Evolutionary conservation across 176 grass and related monocot species (phyloP).

Genomic region (Carex scoparia): DNA sequence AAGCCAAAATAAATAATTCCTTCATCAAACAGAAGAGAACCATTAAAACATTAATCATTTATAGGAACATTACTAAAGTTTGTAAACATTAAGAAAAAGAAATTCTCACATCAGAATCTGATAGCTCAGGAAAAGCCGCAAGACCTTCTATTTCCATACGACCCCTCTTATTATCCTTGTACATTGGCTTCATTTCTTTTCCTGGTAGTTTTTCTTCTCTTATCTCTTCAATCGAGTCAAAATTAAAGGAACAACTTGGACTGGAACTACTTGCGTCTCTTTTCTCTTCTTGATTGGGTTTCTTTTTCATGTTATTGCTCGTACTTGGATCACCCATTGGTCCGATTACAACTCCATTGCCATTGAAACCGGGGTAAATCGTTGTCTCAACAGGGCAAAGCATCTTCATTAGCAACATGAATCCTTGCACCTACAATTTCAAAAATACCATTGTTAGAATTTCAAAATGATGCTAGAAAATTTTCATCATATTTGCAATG

Average conservation of each 20-base stretch:
- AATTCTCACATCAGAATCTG: neutral
- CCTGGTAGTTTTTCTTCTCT: neutral
- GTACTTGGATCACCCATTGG: neutral
- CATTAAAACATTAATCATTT: neutral
- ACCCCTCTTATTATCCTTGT: neutral
- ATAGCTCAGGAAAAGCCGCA: neutral
- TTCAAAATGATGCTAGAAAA: neutral
- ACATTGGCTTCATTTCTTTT: neutral
- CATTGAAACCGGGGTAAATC: neutral
- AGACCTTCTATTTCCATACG: neutral
- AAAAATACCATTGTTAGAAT: neutral
- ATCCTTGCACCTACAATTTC: neutral
- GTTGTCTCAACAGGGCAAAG: neutral
- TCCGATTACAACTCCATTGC: neutral
- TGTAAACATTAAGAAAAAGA: neutral
- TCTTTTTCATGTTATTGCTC: neutral
- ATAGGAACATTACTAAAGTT: neutral
- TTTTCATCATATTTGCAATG: neutral
- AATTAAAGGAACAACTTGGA: neutral
- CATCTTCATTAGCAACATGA: neutral
- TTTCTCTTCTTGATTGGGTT: neutral
- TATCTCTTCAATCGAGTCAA: conserved; percentile 18
- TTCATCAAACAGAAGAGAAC: neutral
- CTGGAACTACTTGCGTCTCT: neutral
- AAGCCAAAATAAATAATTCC: neutral